phyloP scores from a whole-genome alignment of 495 filamentous ascomycete genomes.

The Hypoxylon trugodes region DNA sequence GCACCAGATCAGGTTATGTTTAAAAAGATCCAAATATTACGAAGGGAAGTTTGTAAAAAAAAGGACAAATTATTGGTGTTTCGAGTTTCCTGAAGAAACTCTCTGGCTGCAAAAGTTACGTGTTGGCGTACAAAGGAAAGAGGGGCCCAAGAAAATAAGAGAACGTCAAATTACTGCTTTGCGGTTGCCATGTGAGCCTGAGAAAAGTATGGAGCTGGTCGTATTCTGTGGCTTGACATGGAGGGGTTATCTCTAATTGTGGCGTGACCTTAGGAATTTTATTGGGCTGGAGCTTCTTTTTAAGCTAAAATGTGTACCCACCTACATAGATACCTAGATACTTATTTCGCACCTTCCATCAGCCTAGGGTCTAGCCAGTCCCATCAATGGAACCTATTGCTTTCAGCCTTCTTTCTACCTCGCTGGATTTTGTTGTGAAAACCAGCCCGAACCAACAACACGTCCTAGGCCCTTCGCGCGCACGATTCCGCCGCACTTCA shows the following conservation, averaged over 20 bases:
- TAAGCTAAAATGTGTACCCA: not conserved
- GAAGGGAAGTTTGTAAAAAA: not conserved
- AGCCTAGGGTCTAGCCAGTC: not conserved
- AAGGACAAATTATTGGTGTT: not conserved
- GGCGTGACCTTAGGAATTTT: not conserved
- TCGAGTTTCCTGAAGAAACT: not conserved
- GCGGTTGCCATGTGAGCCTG: constrained; percentile 43
- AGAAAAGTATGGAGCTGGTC: constrained; percentile 32
- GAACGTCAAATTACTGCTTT: constrained; percentile 27
- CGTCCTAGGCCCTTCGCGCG: not conserved
- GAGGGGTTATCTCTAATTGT: constrained; percentile 25
- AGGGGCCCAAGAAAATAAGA: constrained; percentile 38
- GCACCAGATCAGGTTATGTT: constrained; percentile 6
- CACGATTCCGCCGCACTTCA: not conserved
- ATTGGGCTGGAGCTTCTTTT: not conserved
- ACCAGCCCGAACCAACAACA: constrained; percentile 5
- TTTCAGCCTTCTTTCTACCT: constrained; percentile 39
- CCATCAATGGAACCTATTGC: not conserved
- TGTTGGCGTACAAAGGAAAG: constrained; percentile 30
- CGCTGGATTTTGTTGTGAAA: constrained; percentile 28
- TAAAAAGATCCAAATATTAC: not conserved
- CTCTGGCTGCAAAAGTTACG: constrained; percentile 22
- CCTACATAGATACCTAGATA: not conserved
- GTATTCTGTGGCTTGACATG: constrained; percentile 31
- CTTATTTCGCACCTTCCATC: no score